Percentiles rank a stretch among this genome's conserved stretches.
Conservation (phyloP, 176 grass and related monocot species). For the Lolium perenne region DNA sequence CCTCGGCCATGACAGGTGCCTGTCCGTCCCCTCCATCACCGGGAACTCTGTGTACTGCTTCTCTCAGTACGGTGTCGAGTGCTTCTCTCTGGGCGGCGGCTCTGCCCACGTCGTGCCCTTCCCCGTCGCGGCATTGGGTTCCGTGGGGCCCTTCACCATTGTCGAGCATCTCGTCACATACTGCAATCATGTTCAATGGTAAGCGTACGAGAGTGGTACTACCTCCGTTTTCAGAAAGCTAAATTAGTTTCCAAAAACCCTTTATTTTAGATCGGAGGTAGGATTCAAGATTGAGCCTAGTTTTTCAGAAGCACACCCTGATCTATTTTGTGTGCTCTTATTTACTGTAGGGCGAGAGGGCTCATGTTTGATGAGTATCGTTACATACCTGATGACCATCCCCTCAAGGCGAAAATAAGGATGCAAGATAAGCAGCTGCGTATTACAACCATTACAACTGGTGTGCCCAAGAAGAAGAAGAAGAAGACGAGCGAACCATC, state of each 20-base stretch:
- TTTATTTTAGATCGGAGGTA: background rate
- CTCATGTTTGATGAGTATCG: no score
- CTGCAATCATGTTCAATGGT: slow-evolving; percentile 32
- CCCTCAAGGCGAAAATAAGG: no score
- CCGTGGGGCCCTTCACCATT: slow-evolving; percentile 22
- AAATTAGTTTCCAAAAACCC: no score
- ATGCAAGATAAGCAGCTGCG: no score
- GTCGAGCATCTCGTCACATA: slow-evolving; percentile 39
- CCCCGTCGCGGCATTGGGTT: background rate
- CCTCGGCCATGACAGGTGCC: slow-evolving; percentile 16
- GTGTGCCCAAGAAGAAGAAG: no score
- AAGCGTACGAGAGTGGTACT: background rate
- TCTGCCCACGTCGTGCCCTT: background rate
- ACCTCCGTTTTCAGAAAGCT: background rate
- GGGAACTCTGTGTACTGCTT: slow-evolving; percentile 30
- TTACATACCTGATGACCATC: no score
- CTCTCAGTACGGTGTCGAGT: background rate
- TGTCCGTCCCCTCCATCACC: slow-evolving; percentile 34
- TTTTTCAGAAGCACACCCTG: no score
- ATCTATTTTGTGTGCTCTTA: no score
- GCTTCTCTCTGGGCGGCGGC: slow-evolving; percentile 20
- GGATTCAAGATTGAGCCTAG: background rate
- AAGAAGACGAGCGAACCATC: no score
- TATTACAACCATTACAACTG: no score
- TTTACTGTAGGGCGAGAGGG: no score